A percentile compares a stretch with the other conserved stretches of the same genome.
These are phyloP conservation scores for Leccinum fuscescens DNA, from an alignment of 1,284 basidiomycete species.

Conservation along the genomic window DNA sequence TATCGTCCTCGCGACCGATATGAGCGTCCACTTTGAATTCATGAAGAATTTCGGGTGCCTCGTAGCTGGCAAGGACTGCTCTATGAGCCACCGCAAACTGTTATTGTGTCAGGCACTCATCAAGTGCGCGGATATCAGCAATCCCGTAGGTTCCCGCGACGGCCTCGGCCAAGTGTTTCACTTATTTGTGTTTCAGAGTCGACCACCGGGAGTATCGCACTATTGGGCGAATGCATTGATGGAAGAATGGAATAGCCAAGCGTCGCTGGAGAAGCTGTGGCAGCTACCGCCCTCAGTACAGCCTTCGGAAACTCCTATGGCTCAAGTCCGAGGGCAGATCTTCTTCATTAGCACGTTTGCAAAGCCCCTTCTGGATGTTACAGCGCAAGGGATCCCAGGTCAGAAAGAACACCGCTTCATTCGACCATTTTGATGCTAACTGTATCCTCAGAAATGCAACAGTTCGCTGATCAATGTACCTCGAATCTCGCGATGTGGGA, in stretches of 20 bases:
- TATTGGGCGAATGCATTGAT: conserved; percentile 88
- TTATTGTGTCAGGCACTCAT: conserved; percentile 88
- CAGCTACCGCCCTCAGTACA: conserved; percentile 73
- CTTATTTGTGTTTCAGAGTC: conserved; percentile 54
- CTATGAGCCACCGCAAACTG: conserved; percentile 53
- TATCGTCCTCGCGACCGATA: conserved; percentile 89
- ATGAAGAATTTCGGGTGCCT: conserved; percentile 63
- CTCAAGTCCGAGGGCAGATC: conserved; percentile 84
- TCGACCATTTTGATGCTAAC: conserved; percentile 11
- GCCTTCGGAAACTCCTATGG: conserved; percentile 61
- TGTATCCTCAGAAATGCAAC: conserved; percentile 55
- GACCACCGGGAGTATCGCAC: conserved; percentile 86
- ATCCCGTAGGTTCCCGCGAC: conserved; percentile 66
- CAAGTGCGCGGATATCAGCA: conserved; percentile 96
- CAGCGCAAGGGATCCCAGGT: conserved; percentile 74
- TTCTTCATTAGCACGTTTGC: conserved; percentile 85
- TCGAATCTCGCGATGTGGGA: conserved; percentile 70
- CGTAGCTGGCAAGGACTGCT: conserved; percentile 42
- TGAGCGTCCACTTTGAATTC: conserved; percentile 86
- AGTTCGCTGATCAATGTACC: conserved; percentile 61
- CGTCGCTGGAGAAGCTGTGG: conserved; percentile 75
- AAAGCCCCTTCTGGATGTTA: conserved; percentile 77
- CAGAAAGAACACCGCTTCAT: conserved; percentile 6
- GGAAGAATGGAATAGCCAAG: conserved; percentile 88
- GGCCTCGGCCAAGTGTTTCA: conserved; percentile 6